A percentile compares a stretch with the other conserved stretches of the same genome.
Evolutionary conservation across 1,284 basidiomycete genomes (phyloP).

Genomic region (Cutaneotrichosporon dermatis): DNA sequence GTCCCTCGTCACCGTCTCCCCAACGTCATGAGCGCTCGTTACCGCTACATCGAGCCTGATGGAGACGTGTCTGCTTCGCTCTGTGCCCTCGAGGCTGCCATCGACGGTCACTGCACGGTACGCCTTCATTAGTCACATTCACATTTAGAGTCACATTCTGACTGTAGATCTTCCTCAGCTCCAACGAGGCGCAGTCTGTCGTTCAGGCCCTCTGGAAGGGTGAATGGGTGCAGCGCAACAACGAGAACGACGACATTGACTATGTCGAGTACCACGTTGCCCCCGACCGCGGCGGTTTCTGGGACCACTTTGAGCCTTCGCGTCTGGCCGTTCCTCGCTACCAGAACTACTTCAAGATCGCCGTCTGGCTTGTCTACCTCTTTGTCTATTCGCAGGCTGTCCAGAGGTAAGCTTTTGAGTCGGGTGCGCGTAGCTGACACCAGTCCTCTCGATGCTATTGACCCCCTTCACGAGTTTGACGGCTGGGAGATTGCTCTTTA

Average conservation of each 20-base stretch:
- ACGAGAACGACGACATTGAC: conserved; percentile 53
- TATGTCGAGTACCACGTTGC: conserved; percentile 45
- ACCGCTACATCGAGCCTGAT: conserved; percentile 65
- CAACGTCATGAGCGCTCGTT: conserved; percentile 67
- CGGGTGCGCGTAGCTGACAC: not conserved
- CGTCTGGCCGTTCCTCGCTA: conserved; percentile 82
- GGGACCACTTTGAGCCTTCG: conserved; percentile 67
- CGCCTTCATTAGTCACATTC: conserved; percentile 2
- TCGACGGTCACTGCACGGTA: conserved; percentile 61
- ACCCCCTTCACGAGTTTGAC: conserved; percentile 56
- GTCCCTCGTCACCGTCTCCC: conserved; percentile 61
- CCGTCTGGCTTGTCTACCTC: conserved; percentile 79
- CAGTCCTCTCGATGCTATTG: conserved; percentile 35
- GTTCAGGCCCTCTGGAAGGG: conserved; percentile 66
- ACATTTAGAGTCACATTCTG: not conserved
- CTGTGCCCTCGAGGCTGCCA: conserved; percentile 74
- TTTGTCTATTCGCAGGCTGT: conserved; percentile 78
- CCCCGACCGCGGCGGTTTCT: conserved; percentile 54
- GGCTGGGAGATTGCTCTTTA: conserved; percentile 74
- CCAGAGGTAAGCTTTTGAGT: conserved; percentile 46
- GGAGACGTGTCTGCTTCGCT: conserved; percentile 69
- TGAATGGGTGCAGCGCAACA: conserved; percentile 73
- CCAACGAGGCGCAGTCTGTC: conserved; percentile 73
- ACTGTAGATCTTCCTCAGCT: conserved; percentile 75
- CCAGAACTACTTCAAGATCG: conserved; percentile 50